phyloP scores from a whole-genome alignment of 257 asterid genomes.

The Solanum clarkiae region DNA sequence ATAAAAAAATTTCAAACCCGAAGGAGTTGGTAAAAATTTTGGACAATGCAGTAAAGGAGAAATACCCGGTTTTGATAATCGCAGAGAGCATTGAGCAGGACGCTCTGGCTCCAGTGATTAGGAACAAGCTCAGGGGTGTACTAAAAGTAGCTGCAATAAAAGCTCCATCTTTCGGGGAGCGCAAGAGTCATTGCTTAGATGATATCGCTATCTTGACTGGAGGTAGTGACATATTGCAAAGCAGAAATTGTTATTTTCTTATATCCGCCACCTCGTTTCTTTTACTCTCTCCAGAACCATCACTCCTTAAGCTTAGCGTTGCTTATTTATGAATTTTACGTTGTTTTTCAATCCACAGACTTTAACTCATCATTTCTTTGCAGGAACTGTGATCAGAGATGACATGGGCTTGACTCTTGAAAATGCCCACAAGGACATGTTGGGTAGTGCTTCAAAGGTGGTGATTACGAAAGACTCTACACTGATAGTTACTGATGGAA shows the following conservation, averaged over 20 bases:
- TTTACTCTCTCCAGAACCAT: neutral
- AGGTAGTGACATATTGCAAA: constrained; percentile 31
- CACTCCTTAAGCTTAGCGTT: neutral
- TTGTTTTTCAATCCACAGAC: neutral
- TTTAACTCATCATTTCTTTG: neutral
- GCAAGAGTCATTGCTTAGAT: constrained; percentile 68
- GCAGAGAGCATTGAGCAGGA: constrained; percentile 73
- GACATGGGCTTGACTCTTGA: constrained; percentile 64
- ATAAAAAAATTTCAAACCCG: constrained; percentile 56
- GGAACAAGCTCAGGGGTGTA: constrained; percentile 65
- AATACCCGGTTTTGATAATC: constrained; percentile 58
- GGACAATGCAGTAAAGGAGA: constrained; percentile 70
- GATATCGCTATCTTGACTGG: constrained; percentile 77
- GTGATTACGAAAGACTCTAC: constrained; percentile 66
- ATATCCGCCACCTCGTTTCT: neutral
- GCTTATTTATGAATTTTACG: neutral
- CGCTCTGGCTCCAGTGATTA: constrained; percentile 69
- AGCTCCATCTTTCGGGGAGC: constrained; percentile 80
- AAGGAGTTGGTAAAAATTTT: constrained; percentile 62
- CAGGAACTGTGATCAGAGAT: constrained; percentile 77
- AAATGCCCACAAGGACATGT: constrained; percentile 37
- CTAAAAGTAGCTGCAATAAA: constrained; percentile 63
- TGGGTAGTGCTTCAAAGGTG: constrained; percentile 72
- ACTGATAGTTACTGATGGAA: constrained; percentile 59
- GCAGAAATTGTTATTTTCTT: neutral